phyloP scores from a whole-genome alignment of 169 alveolate species.

The Amoebophrya sp. region DNA sequence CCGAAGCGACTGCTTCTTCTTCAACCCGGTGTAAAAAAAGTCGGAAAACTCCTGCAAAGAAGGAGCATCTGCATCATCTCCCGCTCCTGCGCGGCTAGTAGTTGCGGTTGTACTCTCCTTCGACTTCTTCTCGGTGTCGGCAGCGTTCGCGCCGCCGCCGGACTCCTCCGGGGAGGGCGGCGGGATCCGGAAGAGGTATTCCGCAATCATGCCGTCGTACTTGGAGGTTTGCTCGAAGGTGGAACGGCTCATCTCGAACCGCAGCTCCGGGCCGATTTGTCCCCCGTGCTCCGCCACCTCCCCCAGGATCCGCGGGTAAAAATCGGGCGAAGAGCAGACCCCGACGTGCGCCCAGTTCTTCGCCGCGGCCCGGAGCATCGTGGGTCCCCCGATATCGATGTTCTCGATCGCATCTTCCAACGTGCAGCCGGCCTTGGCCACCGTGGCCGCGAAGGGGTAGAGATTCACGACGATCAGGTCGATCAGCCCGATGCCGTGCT shows the following conservation, averaged over 20 bases:
- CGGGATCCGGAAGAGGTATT: background rate
- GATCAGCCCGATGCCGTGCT: constrained; percentile 10
- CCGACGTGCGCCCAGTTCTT: constrained; percentile 18
- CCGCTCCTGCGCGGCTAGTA: no score
- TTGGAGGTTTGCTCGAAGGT: background rate
- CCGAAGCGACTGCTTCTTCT: background rate
- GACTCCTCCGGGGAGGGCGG: background rate
- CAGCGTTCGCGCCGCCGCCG: background rate
- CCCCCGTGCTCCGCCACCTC: background rate
- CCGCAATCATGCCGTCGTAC: background rate
- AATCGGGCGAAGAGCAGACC: background rate
- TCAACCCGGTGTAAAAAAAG: background rate
- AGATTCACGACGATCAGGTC: constrained; percentile 26
- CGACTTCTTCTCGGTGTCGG: background rate
- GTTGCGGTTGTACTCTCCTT: no score
- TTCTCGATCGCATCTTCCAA: constrained; percentile 17
- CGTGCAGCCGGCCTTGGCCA: background rate
- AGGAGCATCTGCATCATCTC: no score
- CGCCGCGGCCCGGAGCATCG: constrained; percentile 31
- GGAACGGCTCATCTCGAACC: background rate
- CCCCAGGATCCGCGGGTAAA: background rate
- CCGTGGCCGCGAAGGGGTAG: constrained; percentile 26
- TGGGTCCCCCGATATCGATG: constrained; percentile 30
- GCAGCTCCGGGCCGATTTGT: background rate
- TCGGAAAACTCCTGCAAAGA: background rate